Conservation (phyloP, 306 rosid genomes). For the Urtica urens region DNA sequence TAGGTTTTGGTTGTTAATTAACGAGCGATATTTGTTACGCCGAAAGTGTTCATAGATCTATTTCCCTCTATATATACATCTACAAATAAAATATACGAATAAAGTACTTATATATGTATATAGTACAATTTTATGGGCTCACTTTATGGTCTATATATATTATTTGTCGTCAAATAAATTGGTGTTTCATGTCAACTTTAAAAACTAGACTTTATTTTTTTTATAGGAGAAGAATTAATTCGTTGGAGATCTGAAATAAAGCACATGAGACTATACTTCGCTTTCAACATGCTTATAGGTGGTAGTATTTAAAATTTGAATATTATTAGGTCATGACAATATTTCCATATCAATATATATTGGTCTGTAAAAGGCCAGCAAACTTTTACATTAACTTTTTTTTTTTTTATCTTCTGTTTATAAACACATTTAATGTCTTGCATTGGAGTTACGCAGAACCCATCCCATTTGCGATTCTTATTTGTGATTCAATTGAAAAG, state of each 20-base stretch:
- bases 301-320: slow-evolving; percentile 18
- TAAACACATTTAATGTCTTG: slow-evolving; percentile 28
- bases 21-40: too few relatives aligned
- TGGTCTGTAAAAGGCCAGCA: slow-evolving; percentile 21
- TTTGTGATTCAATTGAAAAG: slow-evolving; percentile 22
- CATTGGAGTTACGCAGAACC: slow-evolving; percentile 24
- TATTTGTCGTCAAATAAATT: slow-evolving; percentile 16
- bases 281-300: background rate
- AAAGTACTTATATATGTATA: slow-evolving; percentile 1
- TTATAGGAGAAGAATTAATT: slow-evolving; percentile 3
- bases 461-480: too few relatives aligned
- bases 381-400: slow-evolving; percentile 18
- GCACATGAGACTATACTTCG: background rate
- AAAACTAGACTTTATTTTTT: slow-evolving; percentile 8
- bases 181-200: background rate
- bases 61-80: background rate
- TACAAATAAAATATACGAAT: background rate
- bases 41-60: background rate
- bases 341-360: background rate
- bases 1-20: too few relatives aligned
- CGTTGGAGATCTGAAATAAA: background rate
- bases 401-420: slow-evolving; percentile 20
- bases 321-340: slow-evolving; percentile 1
- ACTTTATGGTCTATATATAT: background rate
- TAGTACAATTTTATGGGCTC: background rate